Base-by-base conservation (phyloP, 2,329 filamentous ascomycete species). In the Ceratocystis alfenasii region DNA sequence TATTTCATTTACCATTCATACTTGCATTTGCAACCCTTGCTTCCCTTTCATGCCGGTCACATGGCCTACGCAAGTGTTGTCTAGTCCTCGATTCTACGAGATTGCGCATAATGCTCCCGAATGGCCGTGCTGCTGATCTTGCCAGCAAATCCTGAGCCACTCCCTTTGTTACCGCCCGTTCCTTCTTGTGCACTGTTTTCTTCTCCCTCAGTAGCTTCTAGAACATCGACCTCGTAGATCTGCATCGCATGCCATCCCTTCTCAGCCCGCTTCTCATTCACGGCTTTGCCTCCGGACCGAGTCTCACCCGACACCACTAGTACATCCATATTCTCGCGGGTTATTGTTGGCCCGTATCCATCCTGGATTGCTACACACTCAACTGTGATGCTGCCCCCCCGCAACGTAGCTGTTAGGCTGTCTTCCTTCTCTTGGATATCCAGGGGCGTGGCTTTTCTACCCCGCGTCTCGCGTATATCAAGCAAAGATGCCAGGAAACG, bases 81-180 rank as follows among this genome's bases (percentile, higher is more conserved):
- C 44, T 10, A 62, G 20, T 6, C 15, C 36, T 4, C 12, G n/a
- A 12, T 69, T 10, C 62, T 44, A 45, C 68, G 72, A 1, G 73
- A 72, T 66, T 75, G 72, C 0, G 79, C 78, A 66, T 75, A 78
- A 67, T 77, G 77, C 72, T 78, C 76, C 64, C 87, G 80, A 70
- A 96, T 95, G 67, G 88, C 88, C 0, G 92, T 95, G 76, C 92
- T 96, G 78, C 91, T 95, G 70, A 96, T 89, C 77, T 96, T 97
- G 68, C 83, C 82, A 30, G 86, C 83, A 75, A 95, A 96, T 69
- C 82, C 80, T 66, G 85, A 82, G 12, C 73, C 77, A 69, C 75
- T 77, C n/a, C 70, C 74, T 48, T 70, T 73, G 53, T 71, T 71
- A 1, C 78, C 2, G 12, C 6, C 60, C 22, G 15, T 28, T 3